Evolutionary conservation across 1,284 basidiomycete species (phyloP).

Genomic region (Rhizoctonia solani): DNA sequence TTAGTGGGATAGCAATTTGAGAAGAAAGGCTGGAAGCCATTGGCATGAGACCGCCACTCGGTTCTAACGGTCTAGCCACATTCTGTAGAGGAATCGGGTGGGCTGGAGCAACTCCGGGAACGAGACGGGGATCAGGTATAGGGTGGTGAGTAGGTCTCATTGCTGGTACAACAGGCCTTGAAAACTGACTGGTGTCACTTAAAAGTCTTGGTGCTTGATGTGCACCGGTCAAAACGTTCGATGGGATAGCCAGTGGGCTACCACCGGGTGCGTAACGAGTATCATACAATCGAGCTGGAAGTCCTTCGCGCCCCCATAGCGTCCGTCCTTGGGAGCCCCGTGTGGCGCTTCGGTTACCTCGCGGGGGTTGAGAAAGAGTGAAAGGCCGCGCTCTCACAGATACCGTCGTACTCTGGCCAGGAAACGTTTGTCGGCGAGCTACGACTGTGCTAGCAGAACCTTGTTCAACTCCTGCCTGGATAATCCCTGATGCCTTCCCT

Average conservation of each 20-base stretch:
- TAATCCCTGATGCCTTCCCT: conserved; percentile 3
- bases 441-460: not conserved
- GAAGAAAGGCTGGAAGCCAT: not conserved
- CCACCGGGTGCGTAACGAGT: not conserved
- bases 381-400: conserved; percentile 15
- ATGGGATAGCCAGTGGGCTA: not conserved
- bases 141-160: not conserved
- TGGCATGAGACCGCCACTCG: not conserved
- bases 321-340: conserved; percentile 9
- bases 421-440: conserved; percentile 17
- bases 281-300: conserved; percentile 19
- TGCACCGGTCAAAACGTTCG: not conserved
- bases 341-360: conserved; percentile 9
- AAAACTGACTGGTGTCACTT: not conserved
- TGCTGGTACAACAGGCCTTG: not conserved
- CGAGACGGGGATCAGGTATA: not conserved
- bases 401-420: conserved; percentile 13
- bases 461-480: not conserved
- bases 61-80: not conserved
- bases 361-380: conserved; percentile 15
- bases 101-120: not conserved
- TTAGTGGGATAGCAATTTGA: not conserved
- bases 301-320: conserved; percentile 34
- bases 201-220: not conserved
- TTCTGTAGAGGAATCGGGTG: not conserved